phyloP scores from a whole-genome alignment of 192 early-diverging fungal genomes.

The Gryganskiella cystojenkinii region DNA sequence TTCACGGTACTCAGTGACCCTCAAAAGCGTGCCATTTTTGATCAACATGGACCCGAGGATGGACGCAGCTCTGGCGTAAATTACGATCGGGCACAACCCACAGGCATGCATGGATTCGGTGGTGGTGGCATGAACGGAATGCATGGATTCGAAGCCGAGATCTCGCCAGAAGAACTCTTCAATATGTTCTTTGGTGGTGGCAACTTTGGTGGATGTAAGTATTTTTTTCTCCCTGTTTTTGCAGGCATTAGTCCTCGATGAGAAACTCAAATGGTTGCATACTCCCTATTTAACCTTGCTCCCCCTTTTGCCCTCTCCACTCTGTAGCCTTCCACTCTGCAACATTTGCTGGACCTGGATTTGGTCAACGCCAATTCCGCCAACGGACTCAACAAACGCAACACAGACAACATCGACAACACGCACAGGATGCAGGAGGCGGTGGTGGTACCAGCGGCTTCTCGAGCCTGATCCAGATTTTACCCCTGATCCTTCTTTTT shows the following conservation, averaged over 20 bases:
- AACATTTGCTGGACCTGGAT: conserved; percentile 73
- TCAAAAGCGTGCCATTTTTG: conserved; percentile 88
- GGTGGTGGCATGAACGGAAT: conserved; percentile 37
- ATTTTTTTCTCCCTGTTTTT: conserved; percentile 11
- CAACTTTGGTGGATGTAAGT: conserved; percentile 59
- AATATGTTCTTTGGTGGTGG: conserved; percentile 95
- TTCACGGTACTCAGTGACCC: conserved; percentile 89
- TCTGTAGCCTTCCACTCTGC: conserved; percentile 60
- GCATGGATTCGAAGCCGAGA: conserved; percentile 68
- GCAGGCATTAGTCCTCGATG: conserved; percentile 1
- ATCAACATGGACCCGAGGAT: conserved; percentile 84
- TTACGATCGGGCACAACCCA: conserved; percentile 45
- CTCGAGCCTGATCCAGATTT: conserved; percentile 70
- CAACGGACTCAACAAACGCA: conserved; percentile 30
- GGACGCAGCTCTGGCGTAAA: conserved; percentile 60
- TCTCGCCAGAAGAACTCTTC: conserved; percentile 94
- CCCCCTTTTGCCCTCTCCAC: not conserved
- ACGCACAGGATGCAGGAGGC: conserved; percentile 31
- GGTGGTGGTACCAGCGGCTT: conserved; percentile 51
- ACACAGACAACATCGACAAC: conserved; percentile 30
- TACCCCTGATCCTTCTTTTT: conserved; percentile 85
- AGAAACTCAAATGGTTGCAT: not conserved
- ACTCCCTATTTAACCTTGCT: too few relatives aligned
- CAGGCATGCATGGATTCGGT: conserved; percentile 47
- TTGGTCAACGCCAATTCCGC: conserved; percentile 58